Percentiles rank a stretch among this genome's conserved stretches.
Evolutionary conservation across 345 rosid genomes (phyloP).

Genomic region (Syzygium jambos): DNA sequence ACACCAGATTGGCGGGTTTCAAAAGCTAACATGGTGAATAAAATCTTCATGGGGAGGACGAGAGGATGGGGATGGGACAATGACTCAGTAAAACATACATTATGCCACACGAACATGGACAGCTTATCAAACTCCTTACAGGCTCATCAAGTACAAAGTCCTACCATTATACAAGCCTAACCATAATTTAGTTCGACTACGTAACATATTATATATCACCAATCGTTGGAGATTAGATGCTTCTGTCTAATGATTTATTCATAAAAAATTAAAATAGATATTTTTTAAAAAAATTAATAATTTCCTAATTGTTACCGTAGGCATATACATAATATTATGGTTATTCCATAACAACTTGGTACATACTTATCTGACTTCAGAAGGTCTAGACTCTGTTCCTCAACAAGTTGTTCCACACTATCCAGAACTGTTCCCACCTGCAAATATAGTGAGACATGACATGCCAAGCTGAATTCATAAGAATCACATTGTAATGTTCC

Average conservation of each 20-base stretch:
- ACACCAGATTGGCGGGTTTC: not conserved
- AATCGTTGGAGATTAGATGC: not conserved
- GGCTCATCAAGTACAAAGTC: not conserved
- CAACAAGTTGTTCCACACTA: conserved; percentile 58
- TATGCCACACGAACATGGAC: not conserved
- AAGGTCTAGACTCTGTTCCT: conserved; percentile 68
- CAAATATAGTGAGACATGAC: not conserved
- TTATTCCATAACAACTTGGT: not conserved
- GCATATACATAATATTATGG: not conserved
- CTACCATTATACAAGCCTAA: not conserved
- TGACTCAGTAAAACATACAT: not conserved
- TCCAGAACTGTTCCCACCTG: conserved; percentile 68
- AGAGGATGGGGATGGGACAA: not conserved
- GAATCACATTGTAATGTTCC: not conserved
- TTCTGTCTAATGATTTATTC: not conserved
- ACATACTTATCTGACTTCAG: conserved; percentile 61
- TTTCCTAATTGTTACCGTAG: not conserved
- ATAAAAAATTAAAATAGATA: not conserved
- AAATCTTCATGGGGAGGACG: not conserved
- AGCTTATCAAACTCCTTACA: not conserved
- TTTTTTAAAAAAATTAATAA: not conserved
- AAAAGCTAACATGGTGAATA: not conserved
- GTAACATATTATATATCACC: not conserved
- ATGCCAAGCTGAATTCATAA: not conserved
- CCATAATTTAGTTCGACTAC: not conserved